Conservation (phyloP, 2,329 filamentous ascomycete species). For the Fonsecaea erecta region DNA sequence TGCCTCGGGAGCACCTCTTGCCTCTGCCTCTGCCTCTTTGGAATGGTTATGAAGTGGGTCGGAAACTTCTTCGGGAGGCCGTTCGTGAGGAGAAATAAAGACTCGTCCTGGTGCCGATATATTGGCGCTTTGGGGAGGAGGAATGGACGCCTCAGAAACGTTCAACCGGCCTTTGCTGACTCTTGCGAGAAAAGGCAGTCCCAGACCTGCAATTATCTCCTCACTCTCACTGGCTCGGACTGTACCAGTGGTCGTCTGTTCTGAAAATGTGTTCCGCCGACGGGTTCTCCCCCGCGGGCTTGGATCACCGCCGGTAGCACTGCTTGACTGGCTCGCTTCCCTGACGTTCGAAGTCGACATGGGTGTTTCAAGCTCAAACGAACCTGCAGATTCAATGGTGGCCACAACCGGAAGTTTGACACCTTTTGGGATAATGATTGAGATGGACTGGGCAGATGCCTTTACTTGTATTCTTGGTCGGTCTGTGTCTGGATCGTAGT, state of each 20-base stretch:
- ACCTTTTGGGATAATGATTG: constrained; percentile 30
- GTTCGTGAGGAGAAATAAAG: constrained; percentile 25
- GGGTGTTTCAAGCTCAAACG: constrained; percentile 21
- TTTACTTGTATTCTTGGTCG: constrained; percentile 22
- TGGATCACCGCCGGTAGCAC: neutral
- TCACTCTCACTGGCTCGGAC: constrained; percentile 13
- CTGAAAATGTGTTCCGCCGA: constrained; percentile 13
- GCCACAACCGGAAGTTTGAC: constrained; percentile 27
- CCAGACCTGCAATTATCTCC: constrained; percentile 16
- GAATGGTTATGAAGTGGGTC: constrained; percentile 12
- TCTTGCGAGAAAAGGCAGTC: constrained; percentile 24
- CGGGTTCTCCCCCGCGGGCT: neutral
- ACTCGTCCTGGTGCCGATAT: constrained; percentile 28
- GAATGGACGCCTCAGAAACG: constrained; percentile 31
- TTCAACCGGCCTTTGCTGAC: constrained; percentile 28
- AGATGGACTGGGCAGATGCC: constrained; percentile 24
- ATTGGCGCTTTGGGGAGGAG: constrained; percentile 22
- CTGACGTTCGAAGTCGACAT: constrained; percentile 16
- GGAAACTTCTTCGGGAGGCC: constrained; percentile 3
- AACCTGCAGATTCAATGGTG: constrained; percentile 25
- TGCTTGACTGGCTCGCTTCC: constrained; percentile 14
- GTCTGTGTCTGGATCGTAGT: neutral
- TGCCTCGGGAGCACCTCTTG: neutral
- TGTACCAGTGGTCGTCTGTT: neutral
- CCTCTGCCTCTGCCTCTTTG: neutral